Base-by-base conservation (phyloP, 2,329 filamentous ascomycete species). In the Xylaria sp. region DNA sequence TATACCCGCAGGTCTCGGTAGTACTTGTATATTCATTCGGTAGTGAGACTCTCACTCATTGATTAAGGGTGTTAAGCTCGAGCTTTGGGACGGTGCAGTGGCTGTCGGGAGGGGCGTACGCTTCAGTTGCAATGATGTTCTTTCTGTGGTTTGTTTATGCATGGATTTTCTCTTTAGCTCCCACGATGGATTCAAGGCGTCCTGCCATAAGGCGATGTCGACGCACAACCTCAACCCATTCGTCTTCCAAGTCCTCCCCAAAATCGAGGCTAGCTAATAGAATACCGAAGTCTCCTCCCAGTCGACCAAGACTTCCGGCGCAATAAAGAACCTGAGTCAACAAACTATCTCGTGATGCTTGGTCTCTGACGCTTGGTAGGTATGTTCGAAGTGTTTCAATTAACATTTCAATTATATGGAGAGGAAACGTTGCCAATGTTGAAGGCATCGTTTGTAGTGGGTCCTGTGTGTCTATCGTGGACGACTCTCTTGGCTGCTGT, bases 311-410 rank as follows among this genome's bases (percentile, higher is more conserved):
- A 81, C 94, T 98, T 55, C 94, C 93, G 0, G 95, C 94, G 75
- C 94, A 97, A 81, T 98, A 98, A 9, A 98, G 83, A 0, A 98
- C 92, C 79, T 98, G 95, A 0, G 94, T 98, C 46, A 98, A 82
- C 64, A 98, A 86, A 77, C 94, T 97, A 78, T 98, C 95, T 39
- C 94, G 85, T 0, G 92, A 91, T 28, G 91, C 88, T 71, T 91
- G 90, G 76, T 98, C 94, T 73, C 88, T 89, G 3, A 98, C 89
- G 59, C 92, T 93, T 0, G 94, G 93, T 1, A 98, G 84, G 79
- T 98, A 97, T 15, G 82, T 81, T 63, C 88, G 87, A 56, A 97
- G 82, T 0, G 93, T 96, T 63, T 92, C 90, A 48, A 92, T 90
- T 28, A 99, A 85, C 82, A 97, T 89, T 54, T 92, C 89, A 18